Conservation (phyloP, 371 early-diverging fungal species). For the Haplosporangium sp. region DNA sequence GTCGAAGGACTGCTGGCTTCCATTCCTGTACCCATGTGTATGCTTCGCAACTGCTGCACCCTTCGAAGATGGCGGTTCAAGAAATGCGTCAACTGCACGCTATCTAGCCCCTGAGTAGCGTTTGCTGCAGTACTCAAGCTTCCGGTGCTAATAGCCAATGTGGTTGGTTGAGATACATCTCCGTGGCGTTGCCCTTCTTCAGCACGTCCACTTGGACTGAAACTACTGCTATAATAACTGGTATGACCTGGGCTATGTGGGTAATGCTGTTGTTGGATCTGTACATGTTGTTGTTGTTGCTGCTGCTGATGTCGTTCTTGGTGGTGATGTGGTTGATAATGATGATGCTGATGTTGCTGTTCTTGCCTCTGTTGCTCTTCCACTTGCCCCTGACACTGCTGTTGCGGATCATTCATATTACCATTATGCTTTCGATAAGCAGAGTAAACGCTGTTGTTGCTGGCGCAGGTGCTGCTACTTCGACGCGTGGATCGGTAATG, state of each 20-base stretch:
- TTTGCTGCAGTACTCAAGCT: constrained; percentile 3
- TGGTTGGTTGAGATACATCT: neutral
- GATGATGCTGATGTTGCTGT: neutral
- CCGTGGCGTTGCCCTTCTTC: too few species aligned
- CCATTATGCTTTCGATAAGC: constrained; percentile 11
- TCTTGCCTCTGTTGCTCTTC: neutral
- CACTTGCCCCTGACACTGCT: neutral
- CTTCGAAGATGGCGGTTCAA: constrained; percentile 22
- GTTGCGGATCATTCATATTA: constrained; percentile 1
- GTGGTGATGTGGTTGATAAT: neutral
- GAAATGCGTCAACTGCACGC: constrained; percentile 5
- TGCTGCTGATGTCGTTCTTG: neutral
- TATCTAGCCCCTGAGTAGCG: constrained; percentile 1
- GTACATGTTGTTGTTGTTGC: too few species aligned
- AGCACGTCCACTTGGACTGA: too few species aligned
- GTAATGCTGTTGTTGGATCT: too few species aligned
- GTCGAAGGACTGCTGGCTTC: constrained; percentile 11
- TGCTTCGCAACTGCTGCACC: constrained; percentile 1
- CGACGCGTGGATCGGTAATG: neutral
- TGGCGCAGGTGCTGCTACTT: neutral
- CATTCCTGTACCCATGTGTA: constrained; percentile 1
- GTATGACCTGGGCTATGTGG: too few species aligned
- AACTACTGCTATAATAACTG: too few species aligned
- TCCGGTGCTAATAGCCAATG: constrained; percentile 20
- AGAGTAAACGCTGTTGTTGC: constrained; percentile 13